These are phyloP conservation scores for Tilletia setariae DNA, from an alignment of 1,284 basidiomycete species.

Conservation along the genomic window DNA sequence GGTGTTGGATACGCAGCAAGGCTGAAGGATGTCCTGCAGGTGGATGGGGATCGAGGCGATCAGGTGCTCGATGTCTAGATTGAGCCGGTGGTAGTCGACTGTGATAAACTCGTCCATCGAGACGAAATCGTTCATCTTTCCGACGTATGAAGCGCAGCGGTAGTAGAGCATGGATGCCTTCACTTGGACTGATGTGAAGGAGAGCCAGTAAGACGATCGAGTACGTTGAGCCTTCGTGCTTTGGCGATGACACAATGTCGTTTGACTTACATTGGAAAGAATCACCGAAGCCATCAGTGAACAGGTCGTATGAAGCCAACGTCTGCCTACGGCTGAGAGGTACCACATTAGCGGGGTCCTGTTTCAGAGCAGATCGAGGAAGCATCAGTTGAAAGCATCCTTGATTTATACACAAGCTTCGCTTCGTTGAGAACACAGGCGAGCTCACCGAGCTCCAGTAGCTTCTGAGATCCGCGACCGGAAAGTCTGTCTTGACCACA, in stretches of 20 bases:
- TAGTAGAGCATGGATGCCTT: slow-evolving; percentile 1
- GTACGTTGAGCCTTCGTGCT: neutral
- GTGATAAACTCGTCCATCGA: slow-evolving; percentile 6
- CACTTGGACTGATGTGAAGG: neutral
- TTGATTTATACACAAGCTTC: neutral
- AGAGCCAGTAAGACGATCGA: neutral
- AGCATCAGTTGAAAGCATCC: no score
- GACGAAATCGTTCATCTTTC: slow-evolving; percentile 4
- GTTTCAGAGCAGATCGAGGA: no score
- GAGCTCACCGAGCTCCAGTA: slow-evolving; percentile 13
- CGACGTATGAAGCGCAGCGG: slow-evolving; percentile 3
- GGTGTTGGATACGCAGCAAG: neutral
- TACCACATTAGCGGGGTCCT: neutral
- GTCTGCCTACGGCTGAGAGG: neutral
- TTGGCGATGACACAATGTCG: neutral
- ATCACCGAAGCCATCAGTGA: neutral
- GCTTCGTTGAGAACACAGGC: neutral
- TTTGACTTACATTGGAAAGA: slow-evolving; percentile 6
- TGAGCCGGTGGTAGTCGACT: slow-evolving; percentile 8
- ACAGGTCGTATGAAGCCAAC: neutral
- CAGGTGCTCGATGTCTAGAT: slow-evolving; percentile 1
- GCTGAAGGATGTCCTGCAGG: neutral
- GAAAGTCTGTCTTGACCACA: slow-evolving; percentile 11
- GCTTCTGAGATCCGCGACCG: slow-evolving; percentile 1
- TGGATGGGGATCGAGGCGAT: neutral